Percentiles rank a stretch among this genome's conserved stretches.
Conservation (phyloP, 2,329 filamentous ascomycete genomes). For the Sporothrix globosa region DNA sequence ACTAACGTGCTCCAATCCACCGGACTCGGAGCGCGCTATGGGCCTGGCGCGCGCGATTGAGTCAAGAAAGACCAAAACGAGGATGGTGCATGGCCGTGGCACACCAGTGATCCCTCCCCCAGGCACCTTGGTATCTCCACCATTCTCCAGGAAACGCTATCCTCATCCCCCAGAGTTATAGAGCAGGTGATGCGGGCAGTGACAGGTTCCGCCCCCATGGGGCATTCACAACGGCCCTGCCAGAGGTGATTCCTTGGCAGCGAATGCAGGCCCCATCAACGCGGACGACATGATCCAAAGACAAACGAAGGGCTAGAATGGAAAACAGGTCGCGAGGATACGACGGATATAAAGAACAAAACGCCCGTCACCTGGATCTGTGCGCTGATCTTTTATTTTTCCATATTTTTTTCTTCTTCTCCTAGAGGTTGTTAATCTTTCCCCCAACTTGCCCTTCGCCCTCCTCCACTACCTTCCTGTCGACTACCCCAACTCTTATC, state of each 20-base stretch:
- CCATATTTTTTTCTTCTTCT: neutral
- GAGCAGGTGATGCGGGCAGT: neutral
- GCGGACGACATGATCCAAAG: slow-evolving; percentile 12
- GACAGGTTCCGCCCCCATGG: neutral
- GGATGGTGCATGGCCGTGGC: neutral
- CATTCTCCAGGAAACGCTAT: neutral
- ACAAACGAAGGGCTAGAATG: too few relatives aligned
- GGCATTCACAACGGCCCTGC: neutral
- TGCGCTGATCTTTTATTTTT: neutral
- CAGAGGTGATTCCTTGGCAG: neutral
- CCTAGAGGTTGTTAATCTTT: neutral
- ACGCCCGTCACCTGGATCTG: neutral
- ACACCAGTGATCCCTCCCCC: neutral
- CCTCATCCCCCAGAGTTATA: neutral
- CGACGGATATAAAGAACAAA: neutral
- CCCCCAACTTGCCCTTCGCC: neutral
- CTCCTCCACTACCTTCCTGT: neutral
- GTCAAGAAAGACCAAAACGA: neutral
- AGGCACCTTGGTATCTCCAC: neutral
- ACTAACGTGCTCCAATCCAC: neutral
- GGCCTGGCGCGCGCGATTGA: neutral
- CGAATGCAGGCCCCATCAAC: slow-evolving; percentile 1
- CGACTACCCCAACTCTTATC: neutral
- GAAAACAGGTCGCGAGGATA: neutral
- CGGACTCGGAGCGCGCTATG: slow-evolving; percentile 5